Evolutionary conservation across 2,329 filamentous ascomycete species (phyloP).

Genomic region (Penicillium frequentans): DNA sequence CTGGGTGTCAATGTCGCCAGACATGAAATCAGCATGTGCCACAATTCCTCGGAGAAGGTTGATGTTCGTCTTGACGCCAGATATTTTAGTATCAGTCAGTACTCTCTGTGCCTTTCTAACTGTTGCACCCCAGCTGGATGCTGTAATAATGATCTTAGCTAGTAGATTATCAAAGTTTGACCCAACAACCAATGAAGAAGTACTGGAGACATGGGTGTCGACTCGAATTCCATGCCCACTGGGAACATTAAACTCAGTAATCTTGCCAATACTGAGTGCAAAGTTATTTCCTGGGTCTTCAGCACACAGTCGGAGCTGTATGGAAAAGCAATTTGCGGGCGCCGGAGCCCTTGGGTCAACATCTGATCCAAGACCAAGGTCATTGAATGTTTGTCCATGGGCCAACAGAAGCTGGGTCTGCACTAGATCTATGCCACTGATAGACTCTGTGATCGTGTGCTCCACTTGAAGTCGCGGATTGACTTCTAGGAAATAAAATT

Average conservation of each 20-base stretch:
- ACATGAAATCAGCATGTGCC: slow-evolving; percentile 50
- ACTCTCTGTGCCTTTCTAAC: slow-evolving; percentile 57
- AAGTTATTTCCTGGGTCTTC: slow-evolving; percentile 56
- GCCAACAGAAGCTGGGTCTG: slow-evolving; percentile 55
- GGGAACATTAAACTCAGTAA: slow-evolving; percentile 56
- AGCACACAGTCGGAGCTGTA: slow-evolving; percentile 60
- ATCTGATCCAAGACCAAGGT: slow-evolving; percentile 34
- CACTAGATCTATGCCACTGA: slow-evolving; percentile 57
- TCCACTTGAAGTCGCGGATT: slow-evolving; percentile 64
- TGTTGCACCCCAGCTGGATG: slow-evolving; percentile 52
- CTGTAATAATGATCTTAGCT: slow-evolving; percentile 61
- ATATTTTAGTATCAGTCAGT: slow-evolving; percentile 56
- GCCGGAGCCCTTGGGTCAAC: slow-evolving; percentile 38
- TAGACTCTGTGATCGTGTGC: slow-evolving; percentile 61
- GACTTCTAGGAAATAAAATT: slow-evolving; percentile 62
- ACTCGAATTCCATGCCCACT: slow-evolving; percentile 59
- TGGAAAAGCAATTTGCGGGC: slow-evolving; percentile 41
- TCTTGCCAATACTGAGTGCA: slow-evolving; percentile 61
- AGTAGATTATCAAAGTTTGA: slow-evolving; percentile 61
- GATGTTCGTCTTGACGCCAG: slow-evolving; percentile 60
- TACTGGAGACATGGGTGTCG: slow-evolving; percentile 55
- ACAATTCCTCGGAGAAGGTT: slow-evolving; percentile 56
- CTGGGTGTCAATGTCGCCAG: slow-evolving; percentile 53
- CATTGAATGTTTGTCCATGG: slow-evolving; percentile 48
- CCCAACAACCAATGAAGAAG: slow-evolving; percentile 45